Conservation (phyloP, 2,329 filamentous ascomycete genomes). For the Biscogniauxia mediterranea region DNA sequence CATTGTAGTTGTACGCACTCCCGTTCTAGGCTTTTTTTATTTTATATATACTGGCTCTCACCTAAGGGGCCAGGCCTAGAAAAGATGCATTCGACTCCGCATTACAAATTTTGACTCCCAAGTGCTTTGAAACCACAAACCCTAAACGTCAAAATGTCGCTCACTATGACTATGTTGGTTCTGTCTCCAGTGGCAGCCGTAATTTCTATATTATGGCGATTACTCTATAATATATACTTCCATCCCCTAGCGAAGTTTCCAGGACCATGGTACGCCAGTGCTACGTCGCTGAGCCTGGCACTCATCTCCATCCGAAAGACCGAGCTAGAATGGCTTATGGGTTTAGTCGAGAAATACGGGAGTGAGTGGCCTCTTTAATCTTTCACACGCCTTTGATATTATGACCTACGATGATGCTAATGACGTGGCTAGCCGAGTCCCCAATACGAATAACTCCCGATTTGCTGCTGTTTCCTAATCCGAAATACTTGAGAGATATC, state of each 20-base stretch:
- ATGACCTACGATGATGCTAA: neutral
- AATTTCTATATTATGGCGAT: neutral
- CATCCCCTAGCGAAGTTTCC: slow-evolving; percentile 24
- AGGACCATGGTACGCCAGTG: slow-evolving; percentile 24
- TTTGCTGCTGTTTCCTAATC: slow-evolving; percentile 36
- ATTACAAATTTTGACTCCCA: too few relatives aligned
- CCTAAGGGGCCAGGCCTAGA: too few relatives aligned
- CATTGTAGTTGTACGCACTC: too few relatives aligned
- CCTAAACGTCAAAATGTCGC: neutral
- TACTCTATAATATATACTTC: slow-evolving; percentile 21
- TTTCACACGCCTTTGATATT: neutral
- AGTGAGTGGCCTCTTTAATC: slow-evolving; percentile 1
- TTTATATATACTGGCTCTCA: too few relatives aligned
- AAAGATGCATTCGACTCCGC: too few relatives aligned
- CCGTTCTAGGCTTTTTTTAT: too few relatives aligned
- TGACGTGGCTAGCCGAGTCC: slow-evolving; percentile 15
- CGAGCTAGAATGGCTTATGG: slow-evolving; percentile 24
- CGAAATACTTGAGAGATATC: slow-evolving; percentile 38
- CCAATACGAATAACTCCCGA: slow-evolving; percentile 39
- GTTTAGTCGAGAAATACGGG: slow-evolving; percentile 22
- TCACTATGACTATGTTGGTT: neutral
- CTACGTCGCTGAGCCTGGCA: slow-evolving; percentile 19
- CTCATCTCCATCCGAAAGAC: slow-evolving; percentile 17
- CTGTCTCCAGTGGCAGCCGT: neutral
- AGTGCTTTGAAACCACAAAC: too few relatives aligned